Conservation (phyloP, 2,329 filamentous ascomycete species). For the Hymenoscyphus fraxineus region DNA sequence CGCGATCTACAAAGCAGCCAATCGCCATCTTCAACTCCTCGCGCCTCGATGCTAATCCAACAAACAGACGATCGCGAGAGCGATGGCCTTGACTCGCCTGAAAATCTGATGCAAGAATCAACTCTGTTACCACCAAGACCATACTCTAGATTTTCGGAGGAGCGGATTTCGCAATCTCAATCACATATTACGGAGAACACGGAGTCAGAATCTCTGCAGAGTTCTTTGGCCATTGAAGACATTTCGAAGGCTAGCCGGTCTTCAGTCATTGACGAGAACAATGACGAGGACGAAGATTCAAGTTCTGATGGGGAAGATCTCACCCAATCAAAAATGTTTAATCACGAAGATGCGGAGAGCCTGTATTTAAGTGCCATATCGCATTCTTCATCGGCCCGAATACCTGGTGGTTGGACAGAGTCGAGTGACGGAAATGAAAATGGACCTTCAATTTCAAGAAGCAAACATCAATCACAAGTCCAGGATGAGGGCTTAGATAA, state of each 20-base stretch:
- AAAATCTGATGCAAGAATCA: conserved; percentile 25
- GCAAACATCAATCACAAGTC: conserved; percentile 17
- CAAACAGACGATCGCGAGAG: conserved; percentile 17
- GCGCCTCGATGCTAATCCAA: conserved; percentile 43
- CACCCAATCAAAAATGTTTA: conserved; percentile 65
- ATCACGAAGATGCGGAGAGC: conserved; percentile 76
- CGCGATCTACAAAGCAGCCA: conserved; percentile 22
- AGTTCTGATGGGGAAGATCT: conserved; percentile 45
- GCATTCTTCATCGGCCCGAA: conserved; percentile 27
- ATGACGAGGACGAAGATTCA: conserved; percentile 8
- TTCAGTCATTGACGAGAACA: background rate
- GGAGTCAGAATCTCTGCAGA: background rate
- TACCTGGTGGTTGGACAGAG: conserved; percentile 30
- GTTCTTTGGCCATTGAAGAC: background rate
- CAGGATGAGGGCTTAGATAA: conserved; percentile 23
- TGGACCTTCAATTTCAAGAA: conserved; percentile 18
- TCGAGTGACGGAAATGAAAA: conserved; percentile 23
- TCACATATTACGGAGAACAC: conserved; percentile 18
- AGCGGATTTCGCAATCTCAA: conserved; percentile 32
- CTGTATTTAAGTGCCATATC: conserved; percentile 80
- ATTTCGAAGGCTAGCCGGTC: background rate
- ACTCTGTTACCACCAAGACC: conserved; percentile 26
- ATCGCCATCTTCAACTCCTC: conserved; percentile 47
- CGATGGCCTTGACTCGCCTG: conserved; percentile 14
- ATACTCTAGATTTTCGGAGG: conserved; percentile 27